Evolutionary conservation across 179 eudicot species (phyloP), one percentile per base, ranked within the genome.

Genomic region (Vitellaria paradoxa): DNA sequence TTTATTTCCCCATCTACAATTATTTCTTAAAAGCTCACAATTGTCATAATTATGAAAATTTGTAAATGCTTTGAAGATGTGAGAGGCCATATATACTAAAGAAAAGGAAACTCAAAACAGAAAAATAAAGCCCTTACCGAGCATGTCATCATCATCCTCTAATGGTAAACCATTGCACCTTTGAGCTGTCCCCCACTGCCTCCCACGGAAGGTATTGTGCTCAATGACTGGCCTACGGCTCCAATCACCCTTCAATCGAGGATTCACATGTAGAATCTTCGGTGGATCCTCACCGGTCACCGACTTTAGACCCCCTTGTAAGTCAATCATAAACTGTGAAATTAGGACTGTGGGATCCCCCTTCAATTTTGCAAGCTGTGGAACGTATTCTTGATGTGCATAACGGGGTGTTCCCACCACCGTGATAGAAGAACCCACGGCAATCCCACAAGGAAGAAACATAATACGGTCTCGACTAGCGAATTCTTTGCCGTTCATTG

Each of bases 281-380:
- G 99, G 99, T 24, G 99, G 98, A 70, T 92, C 99, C 84, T 96
- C 99, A 68, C 98, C 99, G 78, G 83, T 90, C 77, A 92, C 99
- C n/a, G 96, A 86, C 82, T 94, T 96, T 71, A 96, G 73, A 30
- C 37, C 37, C 60, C 99, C 99, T 83, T 94, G 99, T 85, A 96
- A 84, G 82, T 96, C 99, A 78, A 96, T 85, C 87, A 85, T 87
- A 83, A 96, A 96, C 79, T 96, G 99, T 23, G 99, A 94, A 83
- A 96, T 97, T 81, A 80, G 72, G 74, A 94, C 98, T 68, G 85
- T 60, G 4, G 86, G 85, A 80, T 87, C 84, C n/a, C 88, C 87
- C 12, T 60, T 86, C 53, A 73, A 23, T 78, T 70, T 89, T 4
- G 91, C 91, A 72, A 91, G 87, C 83, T 92, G 91, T 12, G 96